These are phyloP conservation scores for Fonsecaea erecta DNA, from an alignment of 2,329 filamentous ascomycete species.

Conservation along the genomic window DNA sequence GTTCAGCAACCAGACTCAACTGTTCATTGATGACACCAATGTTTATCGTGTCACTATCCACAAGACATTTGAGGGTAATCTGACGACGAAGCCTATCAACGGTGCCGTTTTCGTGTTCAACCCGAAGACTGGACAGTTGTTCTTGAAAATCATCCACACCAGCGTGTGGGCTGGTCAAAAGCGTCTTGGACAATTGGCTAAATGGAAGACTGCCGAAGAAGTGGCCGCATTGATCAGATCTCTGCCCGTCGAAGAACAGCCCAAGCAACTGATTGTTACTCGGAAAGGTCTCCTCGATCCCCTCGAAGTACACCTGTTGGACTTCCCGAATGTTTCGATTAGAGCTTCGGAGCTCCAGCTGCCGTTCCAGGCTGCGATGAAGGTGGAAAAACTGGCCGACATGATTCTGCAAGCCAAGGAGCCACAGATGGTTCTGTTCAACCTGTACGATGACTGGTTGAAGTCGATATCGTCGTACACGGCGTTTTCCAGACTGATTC, in stretches of 20 bases:
- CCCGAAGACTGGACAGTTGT: slow-evolving; percentile 94
- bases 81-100: slow-evolving; percentile 99
- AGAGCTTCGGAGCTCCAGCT: slow-evolving; percentile 94
- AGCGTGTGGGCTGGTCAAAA: slow-evolving; percentile 99
- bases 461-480: slow-evolving; percentile 99
- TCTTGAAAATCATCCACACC: slow-evolving; percentile 99
- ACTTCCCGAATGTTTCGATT: slow-evolving; percentile 99
- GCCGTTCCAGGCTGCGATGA: slow-evolving; percentile 99
- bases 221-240: slow-evolving; percentile 96
- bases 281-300: slow-evolving; percentile 96
- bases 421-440: slow-evolving; percentile 99
- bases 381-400: slow-evolving; percentile 97
- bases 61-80: slow-evolving; percentile 98
- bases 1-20: slow-evolving; percentile 97
- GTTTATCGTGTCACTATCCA: slow-evolving; percentile 99
- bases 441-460: slow-evolving; percentile 97
- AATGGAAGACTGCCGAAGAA: slow-evolving; percentile 99
- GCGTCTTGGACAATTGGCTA: slow-evolving; percentile 95
- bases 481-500: slow-evolving; percentile 90
- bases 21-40: slow-evolving; percentile 99
- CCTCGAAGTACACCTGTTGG: slow-evolving; percentile 92
- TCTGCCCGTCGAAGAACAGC: slow-evolving; percentile 94
- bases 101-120: slow-evolving; percentile 99
- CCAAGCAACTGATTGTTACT: slow-evolving; percentile 97
- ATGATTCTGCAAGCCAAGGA: slow-evolving; percentile 98